Base-by-base conservation (phyloP, 2,329 filamentous ascomycete species). In the Teratosphaeria destructans region DNA sequence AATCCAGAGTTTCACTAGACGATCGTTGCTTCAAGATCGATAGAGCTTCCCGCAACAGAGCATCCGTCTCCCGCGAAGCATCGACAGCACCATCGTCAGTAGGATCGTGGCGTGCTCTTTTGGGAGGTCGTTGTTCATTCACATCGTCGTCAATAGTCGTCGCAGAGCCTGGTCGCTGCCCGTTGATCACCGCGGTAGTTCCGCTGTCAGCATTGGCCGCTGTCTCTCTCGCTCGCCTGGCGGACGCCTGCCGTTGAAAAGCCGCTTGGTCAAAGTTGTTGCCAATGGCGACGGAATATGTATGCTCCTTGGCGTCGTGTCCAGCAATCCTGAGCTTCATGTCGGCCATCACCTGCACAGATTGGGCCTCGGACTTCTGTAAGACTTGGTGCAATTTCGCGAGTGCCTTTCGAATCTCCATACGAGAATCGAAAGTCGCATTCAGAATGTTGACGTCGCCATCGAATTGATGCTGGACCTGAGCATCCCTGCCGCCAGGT, bases 391-490 rank as follows among this genome's bases (percentile, higher is more conserved):
- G 65, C 14, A 70, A 60, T 5, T 61, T 52, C 10, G 57, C 52
- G 26, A 69, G 59, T 14, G 61, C 60, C 27, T 62, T 63, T 12
- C 66, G 59, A 12, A 69, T 58, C 37, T 68, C 63, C 19, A 56
- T 61, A 32, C 67, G 65, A 19, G 53, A 57, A 16, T 64, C 60
- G n/a, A 61, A 49, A 5, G 67, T 68, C 19, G 57, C 57, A 54
- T 65, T 63, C 32, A 66, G 59, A 5, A 68, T 58, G 49, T 57
- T 62, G 52, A 57, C 58, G 39, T 69, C 67, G 57, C 67, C 67
- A 34, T 65, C 60, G 57, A 65, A 68, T 58, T 60, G 54, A 58
- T 69, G 67, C 57, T 66, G 62, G 39, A 65, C 58, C 26, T 57
- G 43, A 35, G 53, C 52, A 54, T 57, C 27, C 34, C 57, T 37